phyloP scores from a whole-genome alignment of 176 grass and related monocot genomes.

The Musa acuminata region DNA sequence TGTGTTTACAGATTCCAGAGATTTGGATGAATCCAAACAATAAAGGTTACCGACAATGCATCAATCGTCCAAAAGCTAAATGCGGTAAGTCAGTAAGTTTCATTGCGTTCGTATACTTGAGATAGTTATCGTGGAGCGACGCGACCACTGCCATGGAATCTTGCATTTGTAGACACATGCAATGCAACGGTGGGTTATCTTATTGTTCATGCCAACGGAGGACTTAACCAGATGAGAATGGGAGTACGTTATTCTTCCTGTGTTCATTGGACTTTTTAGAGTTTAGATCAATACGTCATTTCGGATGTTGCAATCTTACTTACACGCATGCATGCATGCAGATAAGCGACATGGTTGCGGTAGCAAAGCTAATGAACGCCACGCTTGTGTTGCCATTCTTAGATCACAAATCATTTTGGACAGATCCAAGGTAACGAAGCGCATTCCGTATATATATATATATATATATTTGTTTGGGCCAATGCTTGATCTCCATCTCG shows the following conservation, averaged over 20 bases:
- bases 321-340: slow-evolving; percentile 10
- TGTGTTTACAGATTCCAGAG: slow-evolving; percentile 25
- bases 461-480: not conserved
- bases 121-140: no score
- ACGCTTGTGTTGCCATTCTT: slow-evolving; percentile 59
- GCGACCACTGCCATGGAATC: not conserved
- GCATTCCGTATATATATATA: not conserved
- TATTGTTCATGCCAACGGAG: slow-evolving; percentile 58
- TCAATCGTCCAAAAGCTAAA: slow-evolving; percentile 31
- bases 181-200: slow-evolving; percentile 48
- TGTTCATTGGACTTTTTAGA: not conserved
- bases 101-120: not conserved
- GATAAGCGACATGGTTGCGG: slow-evolving; percentile 82
- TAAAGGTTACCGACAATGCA: slow-evolving; percentile 43
- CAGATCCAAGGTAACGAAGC: slow-evolving; percentile 43
- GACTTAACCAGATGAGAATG: slow-evolving; percentile 79
- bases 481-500: not conserved
- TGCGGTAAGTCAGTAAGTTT: slow-evolving; percentile 24
- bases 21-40: slow-evolving; percentile 47
- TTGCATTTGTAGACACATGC: slow-evolving; percentile 28
- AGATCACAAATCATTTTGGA: slow-evolving; percentile 80
- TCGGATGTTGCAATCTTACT: no score
- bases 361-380: slow-evolving; percentile 81
- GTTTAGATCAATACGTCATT: not conserved
- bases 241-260: slow-evolving; percentile 39